Percentiles rank a stretch among this genome's conserved stretches.
Conservation (phyloP, 83 land plant genomes). For the Larix sibirica region DNA sequence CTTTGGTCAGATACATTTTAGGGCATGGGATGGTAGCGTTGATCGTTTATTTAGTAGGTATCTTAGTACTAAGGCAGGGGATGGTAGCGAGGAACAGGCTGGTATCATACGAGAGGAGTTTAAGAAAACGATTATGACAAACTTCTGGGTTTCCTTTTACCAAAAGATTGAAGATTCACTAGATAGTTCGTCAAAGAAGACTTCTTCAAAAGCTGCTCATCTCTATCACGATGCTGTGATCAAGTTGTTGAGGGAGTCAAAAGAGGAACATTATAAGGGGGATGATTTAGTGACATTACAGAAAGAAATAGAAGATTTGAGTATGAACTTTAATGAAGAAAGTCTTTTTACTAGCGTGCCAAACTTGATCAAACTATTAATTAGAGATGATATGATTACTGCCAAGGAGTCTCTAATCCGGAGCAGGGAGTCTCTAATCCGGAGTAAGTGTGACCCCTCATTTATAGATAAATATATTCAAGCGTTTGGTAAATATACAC, state of each 20-base stretch:
- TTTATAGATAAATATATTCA: not conserved
- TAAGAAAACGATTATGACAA: no score
- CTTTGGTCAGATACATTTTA: no score
- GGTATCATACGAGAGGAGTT: no score
- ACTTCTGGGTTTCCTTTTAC: no score
- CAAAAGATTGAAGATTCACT: no score
- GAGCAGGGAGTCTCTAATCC: no score
- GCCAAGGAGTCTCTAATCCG: not conserved
- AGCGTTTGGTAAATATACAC: not conserved
- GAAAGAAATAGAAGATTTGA: not conserved
- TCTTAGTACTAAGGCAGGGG: no score
- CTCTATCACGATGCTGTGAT: not conserved
- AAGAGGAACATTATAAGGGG: not conserved
- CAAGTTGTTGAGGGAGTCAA: not conserved
- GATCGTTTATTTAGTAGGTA: no score
- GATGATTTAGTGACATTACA: not conserved
- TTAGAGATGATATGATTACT: not conserved
- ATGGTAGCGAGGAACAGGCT: no score
- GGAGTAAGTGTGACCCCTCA: not conserved
- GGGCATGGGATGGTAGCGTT: no score
- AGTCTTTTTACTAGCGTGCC: not conserved
- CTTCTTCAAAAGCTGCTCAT: no score
- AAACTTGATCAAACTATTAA: conserved; percentile 9
- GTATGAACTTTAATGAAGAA: not conserved
- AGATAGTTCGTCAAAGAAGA: no score